Evolutionary conservation across 176 grass and related monocot genomes (phyloP).

Genomic region (Rhipidocladum racemiflorum): DNA sequence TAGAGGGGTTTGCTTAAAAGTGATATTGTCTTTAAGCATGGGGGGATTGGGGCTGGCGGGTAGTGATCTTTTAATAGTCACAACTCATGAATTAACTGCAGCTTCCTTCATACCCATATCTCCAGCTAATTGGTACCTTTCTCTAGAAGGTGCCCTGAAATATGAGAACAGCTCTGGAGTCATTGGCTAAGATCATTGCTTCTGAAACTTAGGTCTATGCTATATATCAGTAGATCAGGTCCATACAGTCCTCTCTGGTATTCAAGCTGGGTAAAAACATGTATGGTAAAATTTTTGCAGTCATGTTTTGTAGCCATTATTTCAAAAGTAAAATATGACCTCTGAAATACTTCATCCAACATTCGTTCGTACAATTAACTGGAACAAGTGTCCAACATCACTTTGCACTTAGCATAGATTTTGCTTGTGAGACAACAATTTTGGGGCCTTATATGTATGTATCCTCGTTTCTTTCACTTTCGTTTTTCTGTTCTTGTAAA

Average conservation of each 20-base stretch:
- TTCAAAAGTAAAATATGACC: too few species aligned
- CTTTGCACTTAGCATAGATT: neutral
- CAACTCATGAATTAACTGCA: neutral
- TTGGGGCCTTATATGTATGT: neutral
- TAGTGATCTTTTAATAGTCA: neutral
- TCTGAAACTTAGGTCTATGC: slow-evolving; percentile 2
- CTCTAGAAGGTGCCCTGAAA: neutral
- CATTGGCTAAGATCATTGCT: slow-evolving; percentile 11
- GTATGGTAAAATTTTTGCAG: neutral
- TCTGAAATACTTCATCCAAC: neutral
- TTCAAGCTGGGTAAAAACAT: neutral
- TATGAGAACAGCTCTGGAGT: neutral
- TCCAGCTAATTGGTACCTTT: neutral
- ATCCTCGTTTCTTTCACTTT: neutral
- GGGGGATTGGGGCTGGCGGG: neutral
- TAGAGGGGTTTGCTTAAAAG: slow-evolving; percentile 4
- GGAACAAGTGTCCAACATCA: neutral
- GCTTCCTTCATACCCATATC: neutral
- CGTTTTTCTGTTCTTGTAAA: neutral
- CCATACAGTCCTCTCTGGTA: neutral
- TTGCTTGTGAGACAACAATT: neutral
- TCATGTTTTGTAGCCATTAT: too few species aligned
- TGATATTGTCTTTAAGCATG: neutral
- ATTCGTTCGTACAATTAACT: neutral
- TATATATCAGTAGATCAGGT: neutral